These are phyloP conservation scores for Solanum bukasovii DNA, from an alignment of 257 asterid species.

Conservation along the genomic window DNA sequence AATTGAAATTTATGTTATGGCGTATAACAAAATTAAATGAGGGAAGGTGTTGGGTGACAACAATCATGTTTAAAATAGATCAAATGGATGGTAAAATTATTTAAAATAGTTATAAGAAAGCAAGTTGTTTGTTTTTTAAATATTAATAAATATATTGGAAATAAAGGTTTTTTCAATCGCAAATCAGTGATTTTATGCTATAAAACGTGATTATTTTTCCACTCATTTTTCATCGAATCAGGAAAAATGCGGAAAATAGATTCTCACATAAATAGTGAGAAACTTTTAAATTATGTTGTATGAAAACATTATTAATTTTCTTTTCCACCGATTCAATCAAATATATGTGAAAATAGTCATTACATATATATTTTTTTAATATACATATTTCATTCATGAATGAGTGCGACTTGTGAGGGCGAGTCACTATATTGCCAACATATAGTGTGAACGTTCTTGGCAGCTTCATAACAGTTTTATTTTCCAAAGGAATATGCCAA, in stretches of 20 bases:
- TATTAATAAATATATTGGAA: too few species aligned
- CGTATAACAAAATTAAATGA: background rate
- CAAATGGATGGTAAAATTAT: background rate
- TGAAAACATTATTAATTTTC: too few species aligned
- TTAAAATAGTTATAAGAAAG: background rate
- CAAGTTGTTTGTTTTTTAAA: background rate
- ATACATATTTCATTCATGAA: background rate
- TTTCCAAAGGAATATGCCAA: background rate
- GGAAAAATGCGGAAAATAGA: too few species aligned
- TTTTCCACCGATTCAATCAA: too few species aligned
- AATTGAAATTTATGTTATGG: background rate
- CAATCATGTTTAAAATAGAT: background rate
- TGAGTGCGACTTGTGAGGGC: background rate
- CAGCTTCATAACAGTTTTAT: background rate
- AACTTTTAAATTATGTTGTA: too few species aligned
- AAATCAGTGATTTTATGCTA: too few species aligned
- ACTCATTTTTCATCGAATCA: accelerated
- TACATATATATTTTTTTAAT: too few species aligned
- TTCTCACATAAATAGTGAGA: too few species aligned
- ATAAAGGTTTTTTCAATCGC: too few species aligned
- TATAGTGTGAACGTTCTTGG: background rate
- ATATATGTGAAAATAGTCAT: background rate
- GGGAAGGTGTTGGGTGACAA: background rate
- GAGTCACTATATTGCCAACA: background rate
- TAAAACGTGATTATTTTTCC: background rate